phyloP scores from a whole-genome alignment of 768 basidiomycete genomes.

The Lyophyllum atratum region DNA sequence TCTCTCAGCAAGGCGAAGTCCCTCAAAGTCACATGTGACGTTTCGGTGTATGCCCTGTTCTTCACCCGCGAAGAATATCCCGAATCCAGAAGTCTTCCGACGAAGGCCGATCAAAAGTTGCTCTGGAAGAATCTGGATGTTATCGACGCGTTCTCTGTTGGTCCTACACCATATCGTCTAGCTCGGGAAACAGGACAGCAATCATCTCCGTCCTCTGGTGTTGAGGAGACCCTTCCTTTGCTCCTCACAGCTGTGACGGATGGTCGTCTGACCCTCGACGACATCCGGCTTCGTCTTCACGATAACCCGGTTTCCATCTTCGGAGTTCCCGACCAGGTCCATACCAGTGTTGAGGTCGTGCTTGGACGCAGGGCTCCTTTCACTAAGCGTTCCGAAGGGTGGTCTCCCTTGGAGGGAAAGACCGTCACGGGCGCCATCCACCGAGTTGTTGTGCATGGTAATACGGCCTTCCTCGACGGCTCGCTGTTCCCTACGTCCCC shows the following conservation, averaged over 20 bases:
- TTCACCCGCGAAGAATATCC: constrained; percentile 80
- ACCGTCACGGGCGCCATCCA: constrained; percentile 77
- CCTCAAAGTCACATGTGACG: constrained; percentile 95
- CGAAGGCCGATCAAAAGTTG: constrained; percentile 72
- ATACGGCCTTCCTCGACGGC: constrained; percentile 91
- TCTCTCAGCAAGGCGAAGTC: constrained; percentile 92
- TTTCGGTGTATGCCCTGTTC: constrained; percentile 90
- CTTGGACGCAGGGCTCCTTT: constrained; percentile 74
- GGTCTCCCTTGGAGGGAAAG: constrained; percentile 81
- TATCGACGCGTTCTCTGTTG: constrained; percentile 92
- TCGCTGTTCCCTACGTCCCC: constrained; percentile 55
- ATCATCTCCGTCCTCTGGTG: constrained; percentile 73
- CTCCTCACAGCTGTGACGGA: constrained; percentile 83
- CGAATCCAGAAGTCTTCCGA: constrained; percentile 63
- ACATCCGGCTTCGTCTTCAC: constrained; percentile 79
- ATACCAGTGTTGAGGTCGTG: constrained; percentile 92
- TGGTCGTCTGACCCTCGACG: constrained; percentile 78
- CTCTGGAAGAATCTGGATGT: constrained; percentile 84
- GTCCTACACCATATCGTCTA: constrained; percentile 78
- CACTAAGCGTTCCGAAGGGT: constrained; percentile 47
- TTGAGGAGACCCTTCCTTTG: constrained; percentile 86
- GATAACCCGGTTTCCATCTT: constrained; percentile 95
- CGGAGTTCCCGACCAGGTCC: constrained; percentile 80
- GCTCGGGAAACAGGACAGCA: constrained; percentile 61
- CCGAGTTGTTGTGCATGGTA: constrained; percentile 86